Evolutionary conservation across 2,329 filamentous ascomycete species (phyloP).

Genomic region (Ambrosiella beaveri): DNA sequence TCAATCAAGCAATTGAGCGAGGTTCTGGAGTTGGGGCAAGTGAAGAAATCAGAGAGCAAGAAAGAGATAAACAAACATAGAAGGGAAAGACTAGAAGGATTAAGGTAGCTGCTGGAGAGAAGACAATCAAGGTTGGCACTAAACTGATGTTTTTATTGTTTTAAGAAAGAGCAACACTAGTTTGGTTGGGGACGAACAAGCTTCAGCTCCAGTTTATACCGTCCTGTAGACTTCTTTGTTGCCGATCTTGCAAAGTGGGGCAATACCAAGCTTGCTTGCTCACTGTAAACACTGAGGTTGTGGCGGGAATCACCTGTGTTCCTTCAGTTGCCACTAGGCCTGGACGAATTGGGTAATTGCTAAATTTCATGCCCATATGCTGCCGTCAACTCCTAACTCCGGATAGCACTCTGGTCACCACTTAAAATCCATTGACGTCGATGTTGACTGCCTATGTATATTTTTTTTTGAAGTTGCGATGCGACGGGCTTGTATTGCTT

Average conservation of each 20-base stretch:
- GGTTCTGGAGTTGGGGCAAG: slow-evolving; percentile 1
- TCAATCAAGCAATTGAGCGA: slow-evolving; percentile 1
- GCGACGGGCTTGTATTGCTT: not conserved
- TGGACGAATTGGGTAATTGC: not conserved
- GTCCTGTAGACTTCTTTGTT: too few relatives aligned
- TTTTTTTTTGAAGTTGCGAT: not conserved
- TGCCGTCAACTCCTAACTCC: not conserved
- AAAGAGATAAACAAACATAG: not conserved
- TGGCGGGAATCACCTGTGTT: not conserved
- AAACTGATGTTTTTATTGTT: not conserved
- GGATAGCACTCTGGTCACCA: not conserved
- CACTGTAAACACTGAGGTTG: not conserved
- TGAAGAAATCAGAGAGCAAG: not conserved
- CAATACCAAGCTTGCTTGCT: slow-evolving; percentile 2
- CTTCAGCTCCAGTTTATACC: too few relatives aligned
- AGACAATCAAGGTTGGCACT: not conserved
- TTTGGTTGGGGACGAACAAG: not conserved
- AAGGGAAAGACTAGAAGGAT: not conserved
- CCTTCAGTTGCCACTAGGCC: not conserved
- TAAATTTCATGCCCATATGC: not conserved
- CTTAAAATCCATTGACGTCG: not conserved
- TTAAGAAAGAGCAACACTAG: not conserved
- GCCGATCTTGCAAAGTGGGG: not conserved
- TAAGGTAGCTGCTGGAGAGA: not conserved
- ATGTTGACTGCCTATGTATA: not conserved